Percentiles rank a stretch among this genome's conserved stretches.
Conservation (phyloP, 2,329 filamentous ascomycete species). For the Alternaria sp. region DNA sequence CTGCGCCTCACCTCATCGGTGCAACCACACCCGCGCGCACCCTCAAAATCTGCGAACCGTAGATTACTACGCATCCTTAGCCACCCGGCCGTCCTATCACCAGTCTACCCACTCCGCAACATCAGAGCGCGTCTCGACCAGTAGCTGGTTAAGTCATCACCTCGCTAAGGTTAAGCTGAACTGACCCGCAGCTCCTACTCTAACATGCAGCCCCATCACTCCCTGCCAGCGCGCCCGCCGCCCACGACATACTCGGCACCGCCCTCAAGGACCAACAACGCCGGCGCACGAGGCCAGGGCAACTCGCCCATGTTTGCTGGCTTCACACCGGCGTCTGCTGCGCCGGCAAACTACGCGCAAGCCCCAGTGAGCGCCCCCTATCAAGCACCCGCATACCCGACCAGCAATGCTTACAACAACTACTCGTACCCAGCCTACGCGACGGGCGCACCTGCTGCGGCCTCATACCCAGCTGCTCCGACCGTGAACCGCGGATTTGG, state of each 20-base stretch:
- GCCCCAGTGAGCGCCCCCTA: constrained; percentile 51
- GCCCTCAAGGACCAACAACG: constrained; percentile 54
- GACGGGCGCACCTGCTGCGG: constrained; percentile 39
- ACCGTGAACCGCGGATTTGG: constrained; percentile 39
- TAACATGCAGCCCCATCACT: constrained; percentile 56
- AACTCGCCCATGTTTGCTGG: constrained; percentile 55
- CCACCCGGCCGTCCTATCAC: constrained; percentile 5
- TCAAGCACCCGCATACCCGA: constrained; percentile 48
- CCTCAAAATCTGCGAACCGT: constrained; percentile 1
- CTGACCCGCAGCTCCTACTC: constrained; percentile 16
- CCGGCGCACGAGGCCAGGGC: constrained; percentile 35
- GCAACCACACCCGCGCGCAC: neutral
- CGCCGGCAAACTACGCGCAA: constrained; percentile 46
- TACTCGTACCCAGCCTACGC: constrained; percentile 80
- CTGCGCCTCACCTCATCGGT: constrained; percentile 6
- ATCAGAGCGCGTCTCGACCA: constrained; percentile 12
- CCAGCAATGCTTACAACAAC: constrained; percentile 54
- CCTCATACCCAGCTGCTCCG: constrained; percentile 27
- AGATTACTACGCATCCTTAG: neutral
- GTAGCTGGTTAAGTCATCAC: constrained; percentile 33
- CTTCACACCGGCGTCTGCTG: constrained; percentile 61
- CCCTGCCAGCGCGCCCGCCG: constrained; percentile 80
- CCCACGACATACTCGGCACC: constrained; percentile 67
- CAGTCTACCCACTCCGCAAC: constrained; percentile 8
- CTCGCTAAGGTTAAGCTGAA: constrained; percentile 20